Evolutionary conservation across 2,329 filamentous ascomycete genomes (phyloP), one percentile per base, ranked within the genome.

Genomic region (Septoria linicola): DNA sequence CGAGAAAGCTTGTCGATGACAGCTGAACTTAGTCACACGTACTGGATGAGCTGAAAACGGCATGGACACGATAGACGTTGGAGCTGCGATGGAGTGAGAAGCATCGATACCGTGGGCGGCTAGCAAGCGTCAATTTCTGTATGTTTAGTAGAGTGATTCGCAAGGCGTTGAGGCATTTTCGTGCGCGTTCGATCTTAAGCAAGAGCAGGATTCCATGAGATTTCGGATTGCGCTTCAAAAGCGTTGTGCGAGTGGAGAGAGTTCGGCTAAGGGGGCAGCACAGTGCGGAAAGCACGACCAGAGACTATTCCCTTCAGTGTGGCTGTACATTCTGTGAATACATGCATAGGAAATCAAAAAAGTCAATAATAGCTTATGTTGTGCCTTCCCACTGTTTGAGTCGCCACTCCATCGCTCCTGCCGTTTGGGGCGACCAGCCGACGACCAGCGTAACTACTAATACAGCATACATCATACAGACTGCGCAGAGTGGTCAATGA

Each of bases 1-100:
- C 58, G 30, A 68, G 64, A 49, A 68, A 66, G 46, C 61, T 76
- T 53, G 69, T 76, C 1, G 66, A 70, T 60, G 67, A 67, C 49
- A 57, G 49, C 36, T 63, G 49, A 39, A 16, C 10, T 37, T 13
- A 20, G 17, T n/a, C 10, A 14, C 23, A 35, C 27, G 32, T 21
- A n/a, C 10, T 30, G 23, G 23, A 48, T 40, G 34, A 30, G 17
- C 6, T 23, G 36, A 30, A 17, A 23, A 48, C 36, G 36, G 17
- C 36, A 39, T 48, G 10, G 19, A 8, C 17, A 25, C 16, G 44
- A 20, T 10, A n/a, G n/a, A n/a, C n/a, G n/a, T n/a, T n/a, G n/a
- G n/a, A n/a, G n/a, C n/a, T n/a, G n/a, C n/a, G n/a, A n/a, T n/a
- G n/a, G n/a, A n/a, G n/a, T n/a, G 25, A 41, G 8, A 35, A 41